Conservation (phyloP, 2,329 filamentous ascomycete genomes). For the Pseudogymnoascus sp. region DNA sequence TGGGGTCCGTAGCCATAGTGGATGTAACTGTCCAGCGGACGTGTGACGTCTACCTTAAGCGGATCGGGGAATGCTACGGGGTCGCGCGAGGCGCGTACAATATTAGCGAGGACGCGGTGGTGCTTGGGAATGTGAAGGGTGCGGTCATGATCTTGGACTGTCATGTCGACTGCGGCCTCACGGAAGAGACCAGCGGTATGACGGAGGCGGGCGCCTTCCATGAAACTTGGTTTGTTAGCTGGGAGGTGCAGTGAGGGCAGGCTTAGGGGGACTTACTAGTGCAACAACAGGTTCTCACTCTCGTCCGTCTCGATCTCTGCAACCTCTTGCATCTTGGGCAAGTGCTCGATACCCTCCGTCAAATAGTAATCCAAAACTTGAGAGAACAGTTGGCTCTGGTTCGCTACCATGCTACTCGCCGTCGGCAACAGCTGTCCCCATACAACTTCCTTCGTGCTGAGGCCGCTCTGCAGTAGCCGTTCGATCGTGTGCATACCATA, state of each 20-base stretch:
- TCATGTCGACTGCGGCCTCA: conserved; percentile 35
- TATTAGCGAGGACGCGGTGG: conserved; percentile 50
- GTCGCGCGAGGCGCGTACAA: conserved; percentile 51
- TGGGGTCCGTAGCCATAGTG: conserved; percentile 58
- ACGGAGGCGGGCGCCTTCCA: conserved; percentile 64
- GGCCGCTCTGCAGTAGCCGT: conserved; percentile 54
- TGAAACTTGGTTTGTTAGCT: conserved; percentile 37
- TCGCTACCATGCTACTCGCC: conserved; percentile 59
- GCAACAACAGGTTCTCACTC: conserved; percentile 56
- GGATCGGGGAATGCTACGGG: conserved; percentile 54
- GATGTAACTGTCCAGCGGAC: conserved; percentile 58
- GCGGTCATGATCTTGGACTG: conserved; percentile 44
- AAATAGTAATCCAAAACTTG: conserved; percentile 70
- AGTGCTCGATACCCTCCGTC: conserved; percentile 46
- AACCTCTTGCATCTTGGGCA: conserved; percentile 54
- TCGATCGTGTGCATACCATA: conserved; percentile 62
- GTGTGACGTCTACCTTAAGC: conserved; percentile 51
- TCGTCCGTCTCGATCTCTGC: conserved; percentile 49
- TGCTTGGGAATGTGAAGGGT: conserved; percentile 34
- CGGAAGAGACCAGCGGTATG: conserved; percentile 57
- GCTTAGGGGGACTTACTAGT: conserved; percentile 34
- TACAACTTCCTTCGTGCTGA: conserved; percentile 58
- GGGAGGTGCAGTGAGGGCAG: not conserved
- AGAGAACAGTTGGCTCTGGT: conserved; percentile 64
- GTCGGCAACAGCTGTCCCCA: conserved; percentile 42